Base-by-base conservation (phyloP, 768 basidiomycete genomes). In the Tulasnella sp. region DNA sequence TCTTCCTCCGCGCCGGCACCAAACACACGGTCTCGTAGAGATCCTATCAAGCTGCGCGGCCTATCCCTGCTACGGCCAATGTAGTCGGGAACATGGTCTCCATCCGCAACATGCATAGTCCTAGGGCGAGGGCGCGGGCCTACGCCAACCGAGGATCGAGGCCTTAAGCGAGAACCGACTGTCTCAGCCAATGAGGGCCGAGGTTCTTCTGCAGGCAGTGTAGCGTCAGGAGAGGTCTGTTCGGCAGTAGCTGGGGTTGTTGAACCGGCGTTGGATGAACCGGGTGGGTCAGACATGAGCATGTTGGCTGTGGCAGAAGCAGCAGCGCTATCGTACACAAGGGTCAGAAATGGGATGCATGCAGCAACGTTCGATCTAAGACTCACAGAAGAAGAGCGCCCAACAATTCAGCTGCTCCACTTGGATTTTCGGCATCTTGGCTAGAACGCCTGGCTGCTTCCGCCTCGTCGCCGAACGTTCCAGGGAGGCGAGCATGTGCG, bases 231-330 rank as follows among this genome's bases (percentile, higher is more conserved):
- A 72, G 39, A n/a, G 9, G 71, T 3, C 39, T 68, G 36, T 73
- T 46, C 38, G 18, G 58, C 27, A 39, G 10, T 77, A 14, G 48
- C 56, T 5, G 52, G 52, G 24, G 38, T 8, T 10, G 78, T 12
- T 18, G 78, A 27, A 48, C 48, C 39, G 24, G 34, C 44, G 24
- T 72, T 72, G 16, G 48, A 40, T 48, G 78, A 48, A 24, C 71
- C 71, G 2, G 78, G 78, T 21, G 78, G 78, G 71, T 79, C 78
- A 1, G 78, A 79, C 44, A 79, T 40, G 24, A 79, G 48, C 78
- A 79, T 79, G 31, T 79, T 79, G 21, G 78, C 78, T 0, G 78
- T 79, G 27, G 78, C 78, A 44, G 78, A 79, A 9, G 78, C 78
- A 42, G 78, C 78, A 40, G 78, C 78, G 31, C 78, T 79, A 34